Conservation (phyloP, 2,329 filamentous ascomycete species). For the Hypoxylon sp. region DNA sequence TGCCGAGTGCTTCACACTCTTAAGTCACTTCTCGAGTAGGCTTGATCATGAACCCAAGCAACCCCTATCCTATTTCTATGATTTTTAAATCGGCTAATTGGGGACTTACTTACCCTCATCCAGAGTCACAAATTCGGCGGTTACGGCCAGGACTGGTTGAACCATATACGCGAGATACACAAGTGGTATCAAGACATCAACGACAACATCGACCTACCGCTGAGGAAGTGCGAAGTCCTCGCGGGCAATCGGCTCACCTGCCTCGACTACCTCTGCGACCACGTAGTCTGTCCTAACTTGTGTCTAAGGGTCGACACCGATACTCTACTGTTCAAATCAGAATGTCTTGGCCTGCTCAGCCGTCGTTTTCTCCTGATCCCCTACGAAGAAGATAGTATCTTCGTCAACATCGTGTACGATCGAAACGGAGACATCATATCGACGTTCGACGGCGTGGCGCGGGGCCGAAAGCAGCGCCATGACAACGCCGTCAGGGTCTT, state of each 20-base stretch:
- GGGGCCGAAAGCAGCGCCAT: not conserved
- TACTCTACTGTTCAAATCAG: not conserved
- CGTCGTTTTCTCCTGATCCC: not conserved
- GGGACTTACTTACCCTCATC: not conserved
- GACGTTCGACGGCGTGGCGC: not conserved
- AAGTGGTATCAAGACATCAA: not conserved
- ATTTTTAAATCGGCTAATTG: no score
- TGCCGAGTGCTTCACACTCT: not conserved
- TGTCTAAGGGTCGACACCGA: not conserved
- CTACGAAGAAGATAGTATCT: not conserved
- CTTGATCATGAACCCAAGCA: not conserved
- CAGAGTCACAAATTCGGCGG: not conserved
- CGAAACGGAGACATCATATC: not conserved
- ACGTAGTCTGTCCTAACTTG: not conserved
- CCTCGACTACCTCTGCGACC: not conserved
- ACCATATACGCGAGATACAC: not conserved
- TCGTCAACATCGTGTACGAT: not conserved
- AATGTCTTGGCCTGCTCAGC: not conserved
- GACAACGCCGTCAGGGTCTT: not conserved
- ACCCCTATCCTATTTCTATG: no score
- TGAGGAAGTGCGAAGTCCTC: not conserved
- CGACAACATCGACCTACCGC: not conserved
- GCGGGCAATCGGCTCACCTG: not conserved
- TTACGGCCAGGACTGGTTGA: not conserved
- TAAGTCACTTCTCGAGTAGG: not conserved